These are phyloP conservation scores for Cajanus cajan DNA, from an alignment of 306 rosid genomes.

Conservation along the genomic window DNA sequence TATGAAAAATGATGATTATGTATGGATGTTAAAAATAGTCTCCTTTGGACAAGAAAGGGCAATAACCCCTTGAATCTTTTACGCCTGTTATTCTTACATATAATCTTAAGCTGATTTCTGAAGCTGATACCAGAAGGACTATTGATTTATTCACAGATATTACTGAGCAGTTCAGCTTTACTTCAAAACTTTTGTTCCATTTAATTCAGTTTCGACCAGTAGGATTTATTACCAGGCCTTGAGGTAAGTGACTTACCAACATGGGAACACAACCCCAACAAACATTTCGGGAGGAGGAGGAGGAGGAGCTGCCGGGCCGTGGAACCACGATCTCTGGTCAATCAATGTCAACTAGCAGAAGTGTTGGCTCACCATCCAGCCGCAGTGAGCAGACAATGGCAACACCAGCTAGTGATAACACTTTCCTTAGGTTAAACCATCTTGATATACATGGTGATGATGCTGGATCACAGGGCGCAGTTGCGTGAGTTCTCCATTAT, in stretches of 20 bases:
- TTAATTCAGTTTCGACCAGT: background rate
- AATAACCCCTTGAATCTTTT: no score
- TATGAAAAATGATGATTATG: no score
- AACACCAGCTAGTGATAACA: constrained; percentile 74
- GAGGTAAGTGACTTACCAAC: background rate
- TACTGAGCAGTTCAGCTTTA: constrained; percentile 1
- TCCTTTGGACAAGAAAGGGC: no score
- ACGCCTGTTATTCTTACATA: no score
- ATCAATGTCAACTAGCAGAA: constrained; percentile 92
- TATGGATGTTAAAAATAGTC: no score
- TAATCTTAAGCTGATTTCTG: background rate
- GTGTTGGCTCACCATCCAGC: constrained; percentile 90
- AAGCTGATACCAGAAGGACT: background rate
- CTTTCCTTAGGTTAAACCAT: constrained; percentile 64
- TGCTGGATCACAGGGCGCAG: constrained; percentile 83
- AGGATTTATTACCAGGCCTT: background rate
- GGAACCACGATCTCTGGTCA: constrained; percentile 69
- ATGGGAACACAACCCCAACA: constrained; percentile 76
- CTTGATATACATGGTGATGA: constrained; percentile 90
- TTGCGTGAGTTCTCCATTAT: constrained; percentile 56
- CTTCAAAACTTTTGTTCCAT: background rate
- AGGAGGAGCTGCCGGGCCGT: constrained; percentile 56
- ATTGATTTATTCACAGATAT: background rate
- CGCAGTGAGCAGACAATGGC: constrained; percentile 95
- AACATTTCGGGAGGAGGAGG: constrained; percentile 56